Evolutionary conservation across 306 rosid genomes (phyloP).

Genomic region (Datisca glomerata): DNA sequence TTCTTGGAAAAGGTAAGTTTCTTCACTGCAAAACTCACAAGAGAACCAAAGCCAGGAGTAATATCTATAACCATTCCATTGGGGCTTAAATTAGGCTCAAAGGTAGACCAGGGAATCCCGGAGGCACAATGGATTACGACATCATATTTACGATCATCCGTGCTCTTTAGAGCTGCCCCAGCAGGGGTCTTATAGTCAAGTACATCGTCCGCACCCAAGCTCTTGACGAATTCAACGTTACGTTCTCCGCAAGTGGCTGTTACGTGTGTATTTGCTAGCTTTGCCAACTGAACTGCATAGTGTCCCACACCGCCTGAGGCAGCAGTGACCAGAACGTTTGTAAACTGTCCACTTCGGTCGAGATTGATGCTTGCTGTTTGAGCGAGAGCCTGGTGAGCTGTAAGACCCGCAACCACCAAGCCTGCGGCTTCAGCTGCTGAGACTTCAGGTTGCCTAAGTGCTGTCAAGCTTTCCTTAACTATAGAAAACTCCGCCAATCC

Average conservation of each 20-base stretch:
- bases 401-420: conserved; percentile 49
- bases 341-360: conserved; percentile 32
- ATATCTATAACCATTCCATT: conserved; percentile 44
- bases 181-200: conserved; percentile 55
- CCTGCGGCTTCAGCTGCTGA: conserved; percentile 46
- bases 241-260: conserved; percentile 72
- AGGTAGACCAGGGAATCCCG: conserved; percentile 53
- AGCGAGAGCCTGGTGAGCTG: conserved; percentile 58
- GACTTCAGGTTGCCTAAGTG: conserved; percentile 38
- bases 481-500: conserved; percentile 51
- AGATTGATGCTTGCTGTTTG: conserved; percentile 49
- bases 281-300: conserved; percentile 61
- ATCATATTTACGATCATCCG: conserved; percentile 53
- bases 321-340: conserved; percentile 41
- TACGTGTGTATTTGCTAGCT: conserved; percentile 39
- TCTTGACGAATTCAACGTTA: conserved; percentile 41
- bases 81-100: conserved; percentile 34
- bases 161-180: conserved; percentile 46
- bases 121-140: conserved; percentile 35
- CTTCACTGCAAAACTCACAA: conserved; percentile 22
- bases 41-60: conserved; percentile 21
- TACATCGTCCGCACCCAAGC: conserved; percentile 71
- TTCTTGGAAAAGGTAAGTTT: conserved; percentile 53
- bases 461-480: conserved; percentile 31
- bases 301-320: conserved; percentile 55